Evolutionary conservation across 2,329 filamentous ascomycete genomes (phyloP).

Genomic region (Colletotrichum euphorbiae): DNA sequence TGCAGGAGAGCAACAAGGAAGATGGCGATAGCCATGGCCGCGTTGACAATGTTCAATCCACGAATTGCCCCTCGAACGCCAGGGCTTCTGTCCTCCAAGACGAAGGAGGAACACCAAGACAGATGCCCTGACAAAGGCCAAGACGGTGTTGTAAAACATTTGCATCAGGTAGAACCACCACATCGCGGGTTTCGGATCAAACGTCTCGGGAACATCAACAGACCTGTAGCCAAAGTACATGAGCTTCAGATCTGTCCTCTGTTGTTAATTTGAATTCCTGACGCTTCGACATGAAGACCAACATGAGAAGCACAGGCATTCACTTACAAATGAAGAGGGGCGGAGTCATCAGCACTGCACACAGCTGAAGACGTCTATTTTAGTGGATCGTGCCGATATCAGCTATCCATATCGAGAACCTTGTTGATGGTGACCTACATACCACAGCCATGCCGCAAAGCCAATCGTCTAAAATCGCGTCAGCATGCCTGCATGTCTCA

Average conservation of each 20-base stretch:
- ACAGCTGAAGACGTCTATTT: slow-evolving; percentile 31
- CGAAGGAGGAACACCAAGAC: slow-evolving; percentile 59
- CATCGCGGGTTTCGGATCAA: slow-evolving; percentile 42
- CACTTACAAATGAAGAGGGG: slow-evolving; percentile 46
- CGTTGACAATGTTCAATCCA: slow-evolving; percentile 47
- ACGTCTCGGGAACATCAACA: slow-evolving; percentile 15
- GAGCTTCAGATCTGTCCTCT: slow-evolving; percentile 43
- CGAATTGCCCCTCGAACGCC: slow-evolving; percentile 48
- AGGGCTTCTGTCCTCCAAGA: slow-evolving; percentile 51
- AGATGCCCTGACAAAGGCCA: slow-evolving; percentile 59
- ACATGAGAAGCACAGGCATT: neutral
- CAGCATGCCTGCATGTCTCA: neutral
- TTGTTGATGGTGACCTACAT: neutral
- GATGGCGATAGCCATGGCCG: slow-evolving; percentile 46
- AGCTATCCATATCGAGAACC: accelerated
- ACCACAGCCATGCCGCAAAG: slow-evolving; percentile 45
- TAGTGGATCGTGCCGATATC: neutral
- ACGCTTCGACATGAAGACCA: too few relatives aligned
- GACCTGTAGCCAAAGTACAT: slow-evolving; percentile 47
- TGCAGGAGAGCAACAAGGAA: slow-evolving; percentile 51
- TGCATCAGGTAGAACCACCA: slow-evolving; percentile 51
- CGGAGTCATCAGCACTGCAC: slow-evolving; percentile 40
- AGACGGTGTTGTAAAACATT: slow-evolving; percentile 58
- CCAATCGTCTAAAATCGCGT: slow-evolving; percentile 43
- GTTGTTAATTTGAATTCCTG: neutral